phyloP scores from a whole-genome alignment of 2,329 filamentous ascomycete genomes.

The Apiospora kogelbergensis region DNA sequence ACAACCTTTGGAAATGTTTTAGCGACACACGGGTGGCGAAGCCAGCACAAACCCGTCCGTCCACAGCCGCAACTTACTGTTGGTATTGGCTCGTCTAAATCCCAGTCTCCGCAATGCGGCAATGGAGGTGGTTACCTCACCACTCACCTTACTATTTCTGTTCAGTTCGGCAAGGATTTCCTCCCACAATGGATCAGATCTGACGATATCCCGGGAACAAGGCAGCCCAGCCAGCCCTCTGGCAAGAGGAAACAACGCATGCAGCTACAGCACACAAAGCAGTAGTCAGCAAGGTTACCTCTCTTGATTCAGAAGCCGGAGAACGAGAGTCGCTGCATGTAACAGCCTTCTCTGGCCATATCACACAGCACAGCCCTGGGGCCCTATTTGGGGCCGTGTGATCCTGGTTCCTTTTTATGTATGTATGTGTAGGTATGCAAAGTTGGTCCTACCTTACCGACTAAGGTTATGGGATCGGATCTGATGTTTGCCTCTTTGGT shows the following conservation, averaged over 20 bases:
- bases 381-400: background rate
- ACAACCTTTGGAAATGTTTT: background rate
- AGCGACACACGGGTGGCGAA: slow-evolving; percentile 6
- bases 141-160: background rate
- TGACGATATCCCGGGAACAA: background rate
- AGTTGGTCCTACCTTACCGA: background rate
- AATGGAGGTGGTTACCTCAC: background rate
- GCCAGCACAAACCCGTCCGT: background rate
- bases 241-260: background rate
- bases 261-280: background rate
- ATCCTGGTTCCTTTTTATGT: background rate
- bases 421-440: background rate
- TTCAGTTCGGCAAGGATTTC: background rate
- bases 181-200: background rate
- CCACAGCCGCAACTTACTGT: background rate
- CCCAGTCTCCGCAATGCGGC: background rate
- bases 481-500: background rate
- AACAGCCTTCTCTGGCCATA: background rate
- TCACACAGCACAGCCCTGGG: background rate
- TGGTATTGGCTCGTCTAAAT: slow-evolving; percentile 2
- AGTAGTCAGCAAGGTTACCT: background rate
- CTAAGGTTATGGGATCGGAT: background rate
- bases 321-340: background rate
- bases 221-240: background rate
- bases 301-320: background rate